These are phyloP conservation scores for Solanum ossicruentum DNA, from an alignment of 257 asterid species.

Conservation along the genomic window DNA sequence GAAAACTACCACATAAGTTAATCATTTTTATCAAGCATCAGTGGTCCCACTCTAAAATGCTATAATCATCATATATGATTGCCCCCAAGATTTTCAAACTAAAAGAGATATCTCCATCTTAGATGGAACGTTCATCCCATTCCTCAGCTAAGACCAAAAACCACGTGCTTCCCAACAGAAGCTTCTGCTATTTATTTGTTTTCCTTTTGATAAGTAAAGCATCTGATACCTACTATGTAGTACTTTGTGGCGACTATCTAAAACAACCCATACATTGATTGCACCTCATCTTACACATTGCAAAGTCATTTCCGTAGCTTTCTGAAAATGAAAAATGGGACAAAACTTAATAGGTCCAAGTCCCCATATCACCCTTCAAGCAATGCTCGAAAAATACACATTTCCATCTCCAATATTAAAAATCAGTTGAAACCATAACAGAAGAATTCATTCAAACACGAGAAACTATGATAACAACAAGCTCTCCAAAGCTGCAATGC, in stretches of 20 bases:
- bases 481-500: background rate
- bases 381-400: background rate
- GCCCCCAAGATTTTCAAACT: background rate
- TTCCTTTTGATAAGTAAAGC: background rate
- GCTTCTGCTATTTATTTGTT: background rate
- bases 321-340: background rate
- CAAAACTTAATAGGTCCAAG: background rate
- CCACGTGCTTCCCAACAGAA: background rate
- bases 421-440: background rate
- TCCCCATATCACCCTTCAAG: background rate
- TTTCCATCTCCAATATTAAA: background rate
- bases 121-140: background rate
- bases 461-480: background rate
- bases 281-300: background rate
- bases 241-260: background rate
- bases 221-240: background rate
- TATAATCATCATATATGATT: background rate
- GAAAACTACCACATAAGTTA: background rate
- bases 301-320: background rate
- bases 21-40: background rate
- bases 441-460: background rate
- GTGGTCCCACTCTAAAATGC: background rate
- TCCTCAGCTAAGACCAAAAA: background rate
- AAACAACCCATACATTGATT: background rate
- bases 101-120: background rate